phyloP scores from a whole-genome alignment of 805 yeast species.

The Metschnikowia hibisci region DNA sequence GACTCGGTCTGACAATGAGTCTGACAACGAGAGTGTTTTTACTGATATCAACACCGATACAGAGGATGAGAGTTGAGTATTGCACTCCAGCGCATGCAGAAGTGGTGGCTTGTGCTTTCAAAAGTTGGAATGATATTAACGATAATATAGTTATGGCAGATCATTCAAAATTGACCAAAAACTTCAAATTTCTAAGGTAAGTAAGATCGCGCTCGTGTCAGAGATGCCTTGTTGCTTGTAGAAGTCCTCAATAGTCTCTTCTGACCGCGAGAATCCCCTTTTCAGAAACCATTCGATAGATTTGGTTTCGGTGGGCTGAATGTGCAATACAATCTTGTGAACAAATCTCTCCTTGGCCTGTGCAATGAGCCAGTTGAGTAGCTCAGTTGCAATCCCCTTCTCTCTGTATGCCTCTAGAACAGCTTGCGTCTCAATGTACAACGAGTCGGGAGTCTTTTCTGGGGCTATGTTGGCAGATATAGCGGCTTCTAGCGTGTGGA shows the following conservation, averaged over 20 bases:
- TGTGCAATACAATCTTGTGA: conserved; percentile 52
- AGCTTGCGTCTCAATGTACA: conserved; percentile 64
- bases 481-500: conserved; percentile 24
- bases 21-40: conserved; percentile 37
- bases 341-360: conserved; percentile 53
- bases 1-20: conserved; percentile 38
- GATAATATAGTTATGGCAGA: not conserved
- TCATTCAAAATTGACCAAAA: not conserved
- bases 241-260: conserved; percentile 40
- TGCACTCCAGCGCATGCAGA: too few relatives aligned
- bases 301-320: conserved; percentile 40
- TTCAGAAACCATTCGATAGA: conserved; percentile 50
- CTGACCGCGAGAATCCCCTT: conserved; percentile 43
- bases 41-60: conserved; percentile 46
- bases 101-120: too few relatives aligned
- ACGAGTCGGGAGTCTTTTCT: conserved; percentile 43
- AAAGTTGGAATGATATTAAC: not conserved
- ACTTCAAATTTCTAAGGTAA: conserved; percentile 27
- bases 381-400: conserved; percentile 56
- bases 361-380: conserved; percentile 54
- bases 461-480: conserved; percentile 20
- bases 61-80: conserved; percentile 27
- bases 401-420: conserved; percentile 63
- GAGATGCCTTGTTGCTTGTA: conserved; percentile 44
- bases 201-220: conserved; percentile 46